These are phyloP conservation scores for Naganishia vaughanmartiniae DNA, from an alignment of 768 basidiomycete genomes.

Conservation along the genomic window DNA sequence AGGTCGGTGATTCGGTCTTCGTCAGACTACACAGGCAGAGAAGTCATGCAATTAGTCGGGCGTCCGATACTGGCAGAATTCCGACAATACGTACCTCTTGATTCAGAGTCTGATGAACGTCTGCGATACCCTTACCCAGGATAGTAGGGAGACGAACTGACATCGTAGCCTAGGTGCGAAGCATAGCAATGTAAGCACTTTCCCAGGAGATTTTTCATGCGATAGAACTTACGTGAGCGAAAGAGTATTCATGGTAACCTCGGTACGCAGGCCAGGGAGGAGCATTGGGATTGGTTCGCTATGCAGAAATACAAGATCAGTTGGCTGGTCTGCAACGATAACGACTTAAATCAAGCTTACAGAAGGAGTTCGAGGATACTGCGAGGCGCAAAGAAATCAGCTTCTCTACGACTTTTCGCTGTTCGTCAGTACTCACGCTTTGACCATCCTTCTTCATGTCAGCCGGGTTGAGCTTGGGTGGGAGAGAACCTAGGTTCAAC, in stretches of 20 bases:
- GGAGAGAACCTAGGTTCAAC: conserved; percentile 53
- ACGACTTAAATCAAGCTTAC: neutral
- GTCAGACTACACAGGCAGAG: conserved; percentile 57
- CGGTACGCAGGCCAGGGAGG: conserved; percentile 54
- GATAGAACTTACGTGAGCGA: conserved; percentile 40
- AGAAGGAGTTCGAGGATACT: conserved; percentile 53
- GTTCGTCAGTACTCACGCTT: conserved; percentile 40
- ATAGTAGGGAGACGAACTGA: conserved; percentile 93
- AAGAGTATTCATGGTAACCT: conserved; percentile 55
- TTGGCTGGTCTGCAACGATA: too few species aligned
- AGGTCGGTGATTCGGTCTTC: conserved; percentile 85
- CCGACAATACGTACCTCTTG: conserved; percentile 52
- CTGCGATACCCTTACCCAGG: conserved; percentile 91
- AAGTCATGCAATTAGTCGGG: neutral
- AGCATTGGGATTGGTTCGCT: conserved; percentile 49
- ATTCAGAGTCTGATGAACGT: conserved; percentile 82
- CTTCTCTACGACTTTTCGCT: neutral
- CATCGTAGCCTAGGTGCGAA: conserved; percentile 76
- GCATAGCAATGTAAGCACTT: neutral
- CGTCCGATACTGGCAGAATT: neutral
- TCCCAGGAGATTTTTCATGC: conserved; percentile 26
- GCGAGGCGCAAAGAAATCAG: conserved; percentile 20
- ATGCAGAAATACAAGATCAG: neutral
- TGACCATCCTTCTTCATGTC: conserved; percentile 44
- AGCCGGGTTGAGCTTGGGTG: conserved; percentile 52